These are phyloP conservation scores for Hirsutella thompsonii DNA, from an alignment of 2,329 filamentous ascomycete species.

Conservation along the genomic window DNA sequence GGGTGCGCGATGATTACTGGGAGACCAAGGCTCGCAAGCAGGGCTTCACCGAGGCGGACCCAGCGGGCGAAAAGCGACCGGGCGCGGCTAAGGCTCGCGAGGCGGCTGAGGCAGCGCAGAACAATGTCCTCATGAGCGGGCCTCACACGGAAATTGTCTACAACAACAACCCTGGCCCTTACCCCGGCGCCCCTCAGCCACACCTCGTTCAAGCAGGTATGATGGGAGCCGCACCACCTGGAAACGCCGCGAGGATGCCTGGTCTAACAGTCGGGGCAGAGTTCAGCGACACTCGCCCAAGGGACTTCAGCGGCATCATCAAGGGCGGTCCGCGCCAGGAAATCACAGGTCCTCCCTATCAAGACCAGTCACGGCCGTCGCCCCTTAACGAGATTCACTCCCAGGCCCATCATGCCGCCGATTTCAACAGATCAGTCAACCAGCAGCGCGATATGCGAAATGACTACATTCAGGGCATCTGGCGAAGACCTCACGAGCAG, in stretches of 20 bases:
- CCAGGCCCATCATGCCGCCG: conserved; percentile 77
- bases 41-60: conserved; percentile 92
- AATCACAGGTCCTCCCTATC: conserved; percentile 73
- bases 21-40: conserved; percentile 94
- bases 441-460: conserved; percentile 67
- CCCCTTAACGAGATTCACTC: conserved; percentile 68
- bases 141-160: conserved; percentile 83
- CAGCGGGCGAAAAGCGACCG: conserved; percentile 90
- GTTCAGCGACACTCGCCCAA: conserved; percentile 61
- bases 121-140: conserved; percentile 47
- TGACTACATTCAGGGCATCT: conserved; percentile 70
- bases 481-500: conserved; percentile 72
- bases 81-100: conserved; percentile 83
- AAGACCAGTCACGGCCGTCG: conserved; percentile 70
- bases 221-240: conserved; percentile 43
- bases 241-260: conserved; percentile 59
- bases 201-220: conserved; percentile 62
- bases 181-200: conserved; percentile 53
- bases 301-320: conserved; percentile 70
- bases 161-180: conserved; percentile 55
- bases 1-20: conserved; percentile 97
- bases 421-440: conserved; percentile 78
- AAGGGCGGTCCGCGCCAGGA: conserved; percentile 78
- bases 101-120: conserved; percentile 61
- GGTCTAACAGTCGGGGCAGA: conserved; percentile 76